Evolutionary conservation across 2,329 filamentous ascomycete species (phyloP).

Genomic region (Lasiodiplodia hormozganensis): DNA sequence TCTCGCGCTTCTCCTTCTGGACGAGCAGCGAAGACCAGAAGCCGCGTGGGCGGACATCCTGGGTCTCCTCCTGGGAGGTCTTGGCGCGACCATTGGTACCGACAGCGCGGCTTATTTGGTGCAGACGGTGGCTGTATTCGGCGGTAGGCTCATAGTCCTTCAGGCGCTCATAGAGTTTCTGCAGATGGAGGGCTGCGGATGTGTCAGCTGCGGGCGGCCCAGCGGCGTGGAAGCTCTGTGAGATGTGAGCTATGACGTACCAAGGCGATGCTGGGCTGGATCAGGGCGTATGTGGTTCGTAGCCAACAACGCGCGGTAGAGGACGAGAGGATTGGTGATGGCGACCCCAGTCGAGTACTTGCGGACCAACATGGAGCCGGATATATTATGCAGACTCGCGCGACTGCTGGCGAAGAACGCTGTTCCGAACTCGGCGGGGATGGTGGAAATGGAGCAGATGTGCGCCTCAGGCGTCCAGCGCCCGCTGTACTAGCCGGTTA

Average conservation of each 20-base stretch:
- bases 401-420: not conserved
- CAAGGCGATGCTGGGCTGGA: conserved; percentile 72
- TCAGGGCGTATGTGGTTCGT: conserved; percentile 73
- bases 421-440: conserved; percentile 28
- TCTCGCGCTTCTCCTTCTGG: conserved; percentile 59
- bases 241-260: conserved; percentile 34
- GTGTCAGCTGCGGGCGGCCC: conserved; percentile 35
- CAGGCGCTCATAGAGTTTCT: conserved; percentile 75
- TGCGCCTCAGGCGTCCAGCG: conserved; percentile 8
- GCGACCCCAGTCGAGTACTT: conserved; percentile 46
- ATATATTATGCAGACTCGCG: conserved; percentile 3
- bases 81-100: conserved; percentile 37
- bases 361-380: conserved; percentile 26
- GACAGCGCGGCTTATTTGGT: conserved; percentile 61
- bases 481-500: not conserved
- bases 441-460: conserved; percentile 12
- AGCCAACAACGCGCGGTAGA: conserved; percentile 75
- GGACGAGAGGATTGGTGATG: conserved; percentile 73
- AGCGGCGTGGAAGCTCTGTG: not conserved
- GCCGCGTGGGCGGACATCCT: conserved; percentile 47
- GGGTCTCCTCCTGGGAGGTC: conserved; percentile 40
- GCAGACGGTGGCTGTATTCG: conserved; percentile 72
- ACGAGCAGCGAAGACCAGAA: conserved; percentile 65
- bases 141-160: conserved; percentile 79
- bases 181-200: conserved; percentile 71